A percentile compares a stretch with the other conserved stretches of the same genome.
Evolutionary conservation across 2,329 filamentous ascomycete species (phyloP).

Genomic region (Pseudovirgaria hyperparasitica): DNA sequence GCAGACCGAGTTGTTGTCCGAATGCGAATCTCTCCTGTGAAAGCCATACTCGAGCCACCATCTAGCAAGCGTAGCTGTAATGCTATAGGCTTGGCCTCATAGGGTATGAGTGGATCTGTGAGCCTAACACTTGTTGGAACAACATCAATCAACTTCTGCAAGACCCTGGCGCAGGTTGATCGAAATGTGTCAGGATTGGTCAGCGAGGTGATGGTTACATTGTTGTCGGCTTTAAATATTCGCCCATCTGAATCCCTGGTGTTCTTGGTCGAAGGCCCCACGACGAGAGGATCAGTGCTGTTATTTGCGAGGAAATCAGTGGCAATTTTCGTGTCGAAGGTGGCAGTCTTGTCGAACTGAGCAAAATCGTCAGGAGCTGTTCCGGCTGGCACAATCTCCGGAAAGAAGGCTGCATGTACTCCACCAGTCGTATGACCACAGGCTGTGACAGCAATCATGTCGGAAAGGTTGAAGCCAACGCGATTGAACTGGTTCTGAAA

Average conservation of each 20-base stretch:
- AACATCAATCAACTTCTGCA: slow-evolving; percentile 50
- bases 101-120: slow-evolving; percentile 40
- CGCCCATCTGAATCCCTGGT: slow-evolving; percentile 42
- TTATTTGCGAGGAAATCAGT: slow-evolving; percentile 44
- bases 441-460: slow-evolving; percentile 49
- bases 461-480: slow-evolving; percentile 42
- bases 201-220: slow-evolving; percentile 41
- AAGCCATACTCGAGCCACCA: slow-evolving; percentile 34
- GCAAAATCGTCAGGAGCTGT: slow-evolving; percentile 31
- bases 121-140: slow-evolving; percentile 41
- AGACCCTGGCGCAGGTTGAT: slow-evolving; percentile 35
- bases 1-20: slow-evolving; percentile 37
- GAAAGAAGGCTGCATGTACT: slow-evolving; percentile 43
- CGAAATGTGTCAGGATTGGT: slow-evolving; percentile 32
- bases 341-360: slow-evolving; percentile 35
- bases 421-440: slow-evolving; percentile 51
- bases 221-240: slow-evolving; percentile 43
- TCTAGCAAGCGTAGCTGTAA: slow-evolving; percentile 42
- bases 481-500: slow-evolving; percentile 44
- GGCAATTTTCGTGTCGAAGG: slow-evolving; percentile 45
- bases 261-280: slow-evolving; percentile 34
- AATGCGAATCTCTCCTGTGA: slow-evolving; percentile 45
- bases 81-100: slow-evolving; percentile 46
- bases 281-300: slow-evolving; percentile 43
- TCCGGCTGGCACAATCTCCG: slow-evolving; percentile 37